Conservation (phyloP, 1,284 basidiomycete genomes). For the Leucoagaricus sp. region DNA sequence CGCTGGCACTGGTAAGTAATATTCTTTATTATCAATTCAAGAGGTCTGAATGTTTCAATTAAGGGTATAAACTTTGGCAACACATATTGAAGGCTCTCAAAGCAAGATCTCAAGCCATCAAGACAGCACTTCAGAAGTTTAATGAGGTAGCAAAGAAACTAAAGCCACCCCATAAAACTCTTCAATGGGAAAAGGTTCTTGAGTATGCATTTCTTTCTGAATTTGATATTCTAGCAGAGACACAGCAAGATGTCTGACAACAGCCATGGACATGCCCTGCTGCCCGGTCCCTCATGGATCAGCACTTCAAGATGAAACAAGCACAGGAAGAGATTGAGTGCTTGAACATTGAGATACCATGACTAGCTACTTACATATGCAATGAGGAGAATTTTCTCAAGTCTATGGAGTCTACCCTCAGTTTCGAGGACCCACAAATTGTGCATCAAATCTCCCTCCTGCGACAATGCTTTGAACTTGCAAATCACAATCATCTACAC, state of each 20-base stretch:
- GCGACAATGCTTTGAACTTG: neutral
- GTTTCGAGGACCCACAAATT: neutral
- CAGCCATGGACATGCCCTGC: conserved; percentile 27
- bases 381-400: conserved; percentile 25
- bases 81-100: conserved; percentile 25
- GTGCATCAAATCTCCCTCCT: neutral
- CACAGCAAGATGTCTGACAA: conserved; percentile 25
- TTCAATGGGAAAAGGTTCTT: conserved; percentile 29
- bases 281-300: conserved; percentile 23
- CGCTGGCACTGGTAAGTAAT: neutral
- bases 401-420: neutral
- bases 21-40: no score
- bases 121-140: conserved; percentile 19
- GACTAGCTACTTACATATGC: conserved; percentile 29
- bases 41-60: neutral
- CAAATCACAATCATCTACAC: neutral
- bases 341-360: conserved; percentile 34
- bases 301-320: conserved; percentile 30
- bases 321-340: conserved; percentile 33
- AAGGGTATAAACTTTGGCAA: conserved; percentile 26
- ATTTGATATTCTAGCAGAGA: conserved; percentile 33
- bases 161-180: conserved; percentile 14
- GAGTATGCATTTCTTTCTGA: conserved; percentile 31
- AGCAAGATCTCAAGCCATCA: conserved; percentile 22
- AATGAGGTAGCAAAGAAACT: conserved; percentile 20